Evolutionary conservation across 2,329 filamentous ascomycete genomes (phyloP).

Genomic region (Pseudocercospora pini-densiflorae): DNA sequence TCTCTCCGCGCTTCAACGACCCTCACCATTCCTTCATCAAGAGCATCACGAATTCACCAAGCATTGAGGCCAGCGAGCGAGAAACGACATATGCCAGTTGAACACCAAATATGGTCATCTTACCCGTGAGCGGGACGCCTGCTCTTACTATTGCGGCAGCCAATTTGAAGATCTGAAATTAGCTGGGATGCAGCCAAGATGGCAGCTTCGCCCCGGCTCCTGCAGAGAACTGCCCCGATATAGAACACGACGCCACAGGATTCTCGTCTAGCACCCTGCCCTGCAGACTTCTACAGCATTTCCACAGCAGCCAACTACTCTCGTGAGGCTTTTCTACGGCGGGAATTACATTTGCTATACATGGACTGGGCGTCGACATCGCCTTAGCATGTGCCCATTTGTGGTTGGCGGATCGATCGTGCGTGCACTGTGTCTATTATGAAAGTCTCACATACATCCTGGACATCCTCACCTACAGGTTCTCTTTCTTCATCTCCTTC

Average conservation of each 20-base stretch:
- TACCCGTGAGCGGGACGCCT: no score
- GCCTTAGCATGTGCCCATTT: background rate
- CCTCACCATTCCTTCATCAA: no score
- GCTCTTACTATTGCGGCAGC: no score
- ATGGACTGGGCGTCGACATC: background rate
- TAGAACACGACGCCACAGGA: conserved; percentile 5
- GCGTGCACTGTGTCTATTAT: background rate
- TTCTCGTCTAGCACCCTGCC: background rate
- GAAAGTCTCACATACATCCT: background rate
- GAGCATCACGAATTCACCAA: no score
- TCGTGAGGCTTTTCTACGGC: background rate
- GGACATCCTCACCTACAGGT: background rate
- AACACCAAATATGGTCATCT: no score
- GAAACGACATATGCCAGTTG: no score
- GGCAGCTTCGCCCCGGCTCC: conserved; percentile 3
- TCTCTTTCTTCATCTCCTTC: background rate
- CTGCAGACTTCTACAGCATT: background rate
- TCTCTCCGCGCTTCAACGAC: no score
- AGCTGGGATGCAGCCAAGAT: background rate
- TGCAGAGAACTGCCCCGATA: conserved; percentile 1
- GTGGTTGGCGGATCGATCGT: background rate
- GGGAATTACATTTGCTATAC: conserved; percentile 3
- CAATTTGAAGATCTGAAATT: no score
- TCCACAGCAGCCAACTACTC: background rate
- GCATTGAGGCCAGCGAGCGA: no score